phyloP scores from a whole-genome alignment of 2,329 filamentous ascomycete species.

The Alternaria arborescens region DNA sequence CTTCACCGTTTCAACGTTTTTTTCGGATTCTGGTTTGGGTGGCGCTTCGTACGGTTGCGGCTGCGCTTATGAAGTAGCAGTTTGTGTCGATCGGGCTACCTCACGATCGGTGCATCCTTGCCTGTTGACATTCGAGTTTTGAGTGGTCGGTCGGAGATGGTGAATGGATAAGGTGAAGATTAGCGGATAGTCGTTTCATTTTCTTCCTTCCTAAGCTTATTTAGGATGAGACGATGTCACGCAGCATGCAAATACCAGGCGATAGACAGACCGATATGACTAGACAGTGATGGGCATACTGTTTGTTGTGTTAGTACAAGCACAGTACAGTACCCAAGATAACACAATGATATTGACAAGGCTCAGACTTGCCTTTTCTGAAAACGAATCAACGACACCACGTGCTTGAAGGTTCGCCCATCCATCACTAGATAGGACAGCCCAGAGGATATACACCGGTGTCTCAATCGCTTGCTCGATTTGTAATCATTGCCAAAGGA shows the following conservation, averaged over 20 bases:
- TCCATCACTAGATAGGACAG: constrained; percentile 6
- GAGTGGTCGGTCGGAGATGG: too few species aligned
- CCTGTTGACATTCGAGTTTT: not conserved
- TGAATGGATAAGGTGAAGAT: not conserved
- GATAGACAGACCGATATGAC: not conserved
- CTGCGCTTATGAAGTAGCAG: not conserved
- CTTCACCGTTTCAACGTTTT: not conserved
- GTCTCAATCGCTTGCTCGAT: constrained; percentile 36
- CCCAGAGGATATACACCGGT: constrained; percentile 32
- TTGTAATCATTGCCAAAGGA: constrained; percentile 43
- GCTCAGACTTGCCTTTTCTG: constrained; percentile 50
- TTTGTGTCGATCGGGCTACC: not conserved
- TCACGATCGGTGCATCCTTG: too few species aligned
- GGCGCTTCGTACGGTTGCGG: not conserved
- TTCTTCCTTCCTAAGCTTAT: not conserved
- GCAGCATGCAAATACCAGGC: not conserved
- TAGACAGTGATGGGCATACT: not conserved
- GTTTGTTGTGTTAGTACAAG: not conserved
- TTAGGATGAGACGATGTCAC: too few species aligned
- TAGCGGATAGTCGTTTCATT: not conserved
- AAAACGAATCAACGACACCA: constrained; percentile 33
- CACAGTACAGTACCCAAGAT: not conserved
- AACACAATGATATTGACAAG: not conserved
- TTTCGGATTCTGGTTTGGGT: not conserved
- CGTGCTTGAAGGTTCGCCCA: constrained; percentile 16